Percentiles rank a stretch among this genome's conserved stretches.
Conservation (phyloP, 2,329 filamentous ascomycete species). For the Exophiala mesophila region DNA sequence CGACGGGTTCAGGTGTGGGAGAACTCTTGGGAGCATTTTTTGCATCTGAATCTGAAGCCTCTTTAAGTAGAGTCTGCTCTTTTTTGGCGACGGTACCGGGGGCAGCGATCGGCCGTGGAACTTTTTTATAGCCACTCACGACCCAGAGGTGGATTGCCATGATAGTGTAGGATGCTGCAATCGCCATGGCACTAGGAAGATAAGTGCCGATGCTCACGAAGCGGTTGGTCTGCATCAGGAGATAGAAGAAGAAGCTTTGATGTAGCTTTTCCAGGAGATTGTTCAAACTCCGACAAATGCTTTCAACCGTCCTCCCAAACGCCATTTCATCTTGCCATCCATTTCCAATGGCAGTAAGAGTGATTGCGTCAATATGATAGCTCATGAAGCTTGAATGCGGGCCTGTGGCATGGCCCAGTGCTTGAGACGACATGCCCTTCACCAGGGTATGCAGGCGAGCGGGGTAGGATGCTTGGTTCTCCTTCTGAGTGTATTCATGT, state of each 20-base stretch:
- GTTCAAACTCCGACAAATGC: slow-evolving; percentile 87
- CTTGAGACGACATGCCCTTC: slow-evolving; percentile 87
- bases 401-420: slow-evolving; percentile 79
- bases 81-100: too few species aligned
- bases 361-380: slow-evolving; percentile 95
- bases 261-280: slow-evolving; percentile 95
- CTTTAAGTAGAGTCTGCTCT: slow-evolving; percentile 6
- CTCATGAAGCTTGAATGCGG: slow-evolving; percentile 95
- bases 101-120: too few species aligned
- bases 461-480: slow-evolving; percentile 69
- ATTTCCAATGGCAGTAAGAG: slow-evolving; percentile 79
- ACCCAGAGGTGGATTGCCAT: slow-evolving; percentile 95
- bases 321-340: slow-evolving; percentile 99
- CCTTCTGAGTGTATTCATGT: slow-evolving; percentile 60
- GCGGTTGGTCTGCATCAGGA: slow-evolving; percentile 82
- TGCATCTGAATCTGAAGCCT: slow-evolving; percentile 4
- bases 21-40: not conserved
- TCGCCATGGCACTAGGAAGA: slow-evolving; percentile 92
- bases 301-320: slow-evolving; percentile 82
- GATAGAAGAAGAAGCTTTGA: slow-evolving; percentile 99
- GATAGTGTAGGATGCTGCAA: slow-evolving; percentile 91
- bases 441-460: slow-evolving; percentile 84
- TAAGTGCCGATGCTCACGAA: slow-evolving; percentile 99
- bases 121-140: slow-evolving; percentile 62
- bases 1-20: slow-evolving; percentile 26